Evolutionary conservation across 805 yeast genomes (phyloP).

Genomic region (Candida berthetii): DNA sequence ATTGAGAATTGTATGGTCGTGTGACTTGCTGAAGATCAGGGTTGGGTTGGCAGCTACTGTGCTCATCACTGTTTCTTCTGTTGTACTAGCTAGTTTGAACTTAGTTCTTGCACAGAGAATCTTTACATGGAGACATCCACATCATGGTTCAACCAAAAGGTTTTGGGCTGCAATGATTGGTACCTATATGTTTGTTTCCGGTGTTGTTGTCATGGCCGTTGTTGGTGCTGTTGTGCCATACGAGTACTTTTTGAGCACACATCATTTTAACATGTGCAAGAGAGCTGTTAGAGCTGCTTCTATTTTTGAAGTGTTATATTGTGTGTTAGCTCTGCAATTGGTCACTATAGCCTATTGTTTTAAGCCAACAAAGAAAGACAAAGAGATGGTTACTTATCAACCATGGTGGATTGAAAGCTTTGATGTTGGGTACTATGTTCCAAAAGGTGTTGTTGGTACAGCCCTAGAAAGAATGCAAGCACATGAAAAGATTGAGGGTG

Average conservation of each 20-base stretch:
- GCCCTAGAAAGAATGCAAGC: conserved; percentile 42
- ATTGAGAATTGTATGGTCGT: conserved; percentile 53
- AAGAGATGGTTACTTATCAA: conserved; percentile 50
- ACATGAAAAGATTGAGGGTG: conserved; percentile 39
- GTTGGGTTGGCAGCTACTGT: conserved; percentile 54
- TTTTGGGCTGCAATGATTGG: conserved; percentile 46
- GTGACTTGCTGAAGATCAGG: conserved; percentile 36
- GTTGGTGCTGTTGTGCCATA: conserved; percentile 58
- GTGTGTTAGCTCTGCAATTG: conserved; percentile 44
- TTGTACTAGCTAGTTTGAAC: conserved; percentile 52
- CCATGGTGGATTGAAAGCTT: conserved; percentile 79
- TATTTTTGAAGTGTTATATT: conserved; percentile 40
- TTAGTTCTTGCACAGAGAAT: conserved; percentile 66
- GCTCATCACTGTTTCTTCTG: conserved; percentile 49
- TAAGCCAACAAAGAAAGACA: conserved; percentile 47
- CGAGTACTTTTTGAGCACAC: conserved; percentile 42
- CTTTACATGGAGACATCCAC: conserved; percentile 75
- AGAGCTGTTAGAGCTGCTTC: conserved; percentile 48
- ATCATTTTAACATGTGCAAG: conserved; percentile 42
- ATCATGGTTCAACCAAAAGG: conserved; percentile 45
- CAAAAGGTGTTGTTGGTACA: conserved; percentile 40
- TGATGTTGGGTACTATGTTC: conserved; percentile 50
- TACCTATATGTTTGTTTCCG: conserved; percentile 47
- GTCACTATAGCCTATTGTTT: conserved; percentile 45
- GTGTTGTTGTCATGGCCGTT: conserved; percentile 62